Evolutionary conservation across 805 yeast species (phyloP), one percentile per base, ranked within the genome.

Genomic region (Wickerhamia fluorescens): DNA sequence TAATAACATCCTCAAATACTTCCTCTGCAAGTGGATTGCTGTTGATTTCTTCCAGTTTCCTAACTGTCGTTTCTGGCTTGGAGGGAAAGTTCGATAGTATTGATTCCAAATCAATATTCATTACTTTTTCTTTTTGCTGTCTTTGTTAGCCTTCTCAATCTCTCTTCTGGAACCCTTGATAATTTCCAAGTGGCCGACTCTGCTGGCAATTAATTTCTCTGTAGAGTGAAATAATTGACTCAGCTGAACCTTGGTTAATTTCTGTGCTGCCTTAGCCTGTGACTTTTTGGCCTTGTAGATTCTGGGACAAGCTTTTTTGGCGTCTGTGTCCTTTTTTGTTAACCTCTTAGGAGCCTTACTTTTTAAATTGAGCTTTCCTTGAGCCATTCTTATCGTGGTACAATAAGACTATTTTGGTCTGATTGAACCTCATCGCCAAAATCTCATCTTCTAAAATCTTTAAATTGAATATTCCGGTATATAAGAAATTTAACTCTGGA

Each of bases 111-210:
- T 20, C 21, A 10, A 18, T 10, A 18, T 8, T 7, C 30, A 29
- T 24, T 28, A 27, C 27, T 27, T 36, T 37, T 49, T 38, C 11
- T 44, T 40, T 23, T 35, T 41, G 39, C 50, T 53, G 23, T 48
- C 56, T 52, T 72, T 75, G 39, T 64, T 72, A 11, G 54, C 62
- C 50, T 72, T 82, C 50, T 85, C 95, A 11, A 84, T 35, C 44
- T 82, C 75, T 59, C 94, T 75, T 64, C 96, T 76, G 6, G 92
- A 78, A 10, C 98, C 98, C 55, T 84, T 87, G 40, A 89, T 62
- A 22, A 89, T 53, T 59, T 89, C 98, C 45, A 89, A 68, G 55
- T 89, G 97, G 15, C 98, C 98, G 6, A 89, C 96, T 52, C 89
- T 72, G 33, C 94, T 69, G 2, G 96, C 78, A 42, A 89, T 75